A percentile compares a stretch with the other conserved stretches of the same genome.
These are phyloP conservation scores for Ustilago curta DNA, from an alignment of 1,284 basidiomycete species.

Conservation along the genomic window DNA sequence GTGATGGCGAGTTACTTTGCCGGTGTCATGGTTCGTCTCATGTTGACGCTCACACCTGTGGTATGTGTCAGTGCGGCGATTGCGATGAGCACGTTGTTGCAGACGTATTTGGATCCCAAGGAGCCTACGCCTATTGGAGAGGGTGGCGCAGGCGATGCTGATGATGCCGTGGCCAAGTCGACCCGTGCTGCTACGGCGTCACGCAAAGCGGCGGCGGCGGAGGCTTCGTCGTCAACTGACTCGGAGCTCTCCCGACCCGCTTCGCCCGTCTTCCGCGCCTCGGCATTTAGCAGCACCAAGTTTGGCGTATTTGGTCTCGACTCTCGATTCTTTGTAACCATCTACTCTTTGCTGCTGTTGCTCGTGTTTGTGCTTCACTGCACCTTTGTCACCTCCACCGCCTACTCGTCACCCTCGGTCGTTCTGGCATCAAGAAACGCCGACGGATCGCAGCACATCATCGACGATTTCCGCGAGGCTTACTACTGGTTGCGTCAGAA, in stretches of 20 bases:
- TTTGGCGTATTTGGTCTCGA: slow-evolving; percentile 87
- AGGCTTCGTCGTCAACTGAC: slow-evolving; percentile 10
- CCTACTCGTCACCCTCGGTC: slow-evolving; percentile 98
- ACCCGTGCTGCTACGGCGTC: slow-evolving; percentile 63
- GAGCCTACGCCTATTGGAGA: slow-evolving; percentile 72
- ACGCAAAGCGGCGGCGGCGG: slow-evolving; percentile 67
- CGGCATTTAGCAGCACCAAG: slow-evolving; percentile 25
- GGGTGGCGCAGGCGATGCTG: slow-evolving; percentile 51
- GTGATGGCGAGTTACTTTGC: slow-evolving; percentile 97
- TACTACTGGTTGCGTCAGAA: slow-evolving; percentile 99
- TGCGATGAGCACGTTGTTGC: slow-evolving; percentile 86
- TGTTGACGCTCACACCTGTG: slow-evolving; percentile 90
- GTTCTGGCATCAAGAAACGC: slow-evolving; percentile 84
- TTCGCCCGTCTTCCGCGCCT: slow-evolving; percentile 31
- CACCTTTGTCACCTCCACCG: slow-evolving; percentile 93
- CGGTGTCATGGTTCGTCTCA: slow-evolving; percentile 97
- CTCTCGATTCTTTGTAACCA: slow-evolving; percentile 80
- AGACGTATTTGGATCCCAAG: slow-evolving; percentile 83
- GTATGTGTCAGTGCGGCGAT: slow-evolving; percentile 92
- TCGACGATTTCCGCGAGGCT: slow-evolving; percentile 99
- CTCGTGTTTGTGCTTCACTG: slow-evolving; percentile 85
- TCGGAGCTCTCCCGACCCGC: slow-evolving; percentile 22
- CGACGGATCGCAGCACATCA: slow-evolving; percentile 92
- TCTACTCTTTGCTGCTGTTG: slow-evolving; percentile 83
- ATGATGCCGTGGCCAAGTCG: slow-evolving; percentile 64